Evolutionary conservation across 306 rosid species (phyloP), one percentile per base, ranked within the genome.

Genomic region (Hippophae rhamnoides): DNA sequence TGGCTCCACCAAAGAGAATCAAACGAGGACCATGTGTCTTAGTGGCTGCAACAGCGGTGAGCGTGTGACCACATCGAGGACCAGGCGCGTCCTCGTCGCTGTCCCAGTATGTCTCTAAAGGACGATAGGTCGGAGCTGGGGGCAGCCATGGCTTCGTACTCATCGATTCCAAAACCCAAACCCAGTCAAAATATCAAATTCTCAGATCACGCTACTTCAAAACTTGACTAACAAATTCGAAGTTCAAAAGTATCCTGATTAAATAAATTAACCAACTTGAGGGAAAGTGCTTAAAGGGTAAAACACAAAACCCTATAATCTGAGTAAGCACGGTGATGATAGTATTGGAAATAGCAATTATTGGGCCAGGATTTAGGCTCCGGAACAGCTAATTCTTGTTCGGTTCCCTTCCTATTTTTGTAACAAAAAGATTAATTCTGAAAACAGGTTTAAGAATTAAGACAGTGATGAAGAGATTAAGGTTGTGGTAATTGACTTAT

Each of bases 1-100:
- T 93, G 70, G 97, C 86, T 13, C 97, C 99, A 9, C 99, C 97
- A 12, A 93, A 93, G 13, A 93, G 85, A 72, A 93, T 93, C 54
- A 93, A 81, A 6, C 95, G 88, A 0, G 97, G 87, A 10, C 99
- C 99, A 2, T 67, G 83, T 0, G 95, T 63, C 75, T 89, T 89
- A 47, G 94, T 82, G 72, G 99, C 77, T 12, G 95, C 97, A 9
- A 93, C 89, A 67, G 90, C 86, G 8, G 99, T 93, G 63, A 93
- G 90, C 0, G 97, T 88, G 74, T 93, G 99, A 8, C 44, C 81
- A 49, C 97, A 89, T 13, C 99, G 95, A 41, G 99, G 97, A 6
- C 99, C 99, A 43, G 99, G 99, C 0, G 83, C 84, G 57, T 93
- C 97, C 5, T 93, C 95, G 45, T 89, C 94, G 62, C 81, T 60